Evolutionary conservation across 345 rosid species (phyloP), one percentile per base, ranked within the genome.

Genomic region (Dipteronia dyeriana): DNA sequence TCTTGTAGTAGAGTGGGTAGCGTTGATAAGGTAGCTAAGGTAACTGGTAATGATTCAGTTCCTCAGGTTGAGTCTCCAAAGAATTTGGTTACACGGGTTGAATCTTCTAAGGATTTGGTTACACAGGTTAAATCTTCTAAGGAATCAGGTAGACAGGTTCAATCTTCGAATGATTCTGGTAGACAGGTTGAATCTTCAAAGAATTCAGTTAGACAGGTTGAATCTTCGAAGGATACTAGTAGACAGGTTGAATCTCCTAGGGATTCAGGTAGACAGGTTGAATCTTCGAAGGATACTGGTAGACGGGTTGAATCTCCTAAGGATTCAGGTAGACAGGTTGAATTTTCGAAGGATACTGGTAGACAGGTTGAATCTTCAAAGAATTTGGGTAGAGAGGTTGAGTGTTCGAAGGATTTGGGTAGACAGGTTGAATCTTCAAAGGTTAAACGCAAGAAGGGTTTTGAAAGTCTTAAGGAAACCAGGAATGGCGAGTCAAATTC

Each of bases 401-500:
- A 66, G 3, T n/a, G 16, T 39, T 8, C 10, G 1, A 67, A 20
- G 70, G 53, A 67, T 9, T 41, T 12, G 14, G 80, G 84, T 75
- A 74, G 74, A 68, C 80, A 76, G 74, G 84, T 68, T 60, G 80
- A 78, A 25, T 73, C 79, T 74, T 71, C 38, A 29, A 87, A 88
- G 83, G 77, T 74, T 17, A 84, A 86, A 78, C 66, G 75, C 76
- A 86, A 80, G 69, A 86, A 86, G 8, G 75, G 62, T 64, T 74
- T 62, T 22, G 85, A 77, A 74, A 88, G 84, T 69, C 7, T 49
- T 8, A 84, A 87, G 83, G 89, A 84, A 70, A 80, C 79, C 20
- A 63, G 62, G 70, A 79, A 57, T 38, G 22, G 74, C 3, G 87
- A 82, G 74, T 68, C 65, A 2, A 63, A 76, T 82, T 79, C 81